Conservation (phyloP, 352 stramenopile species). For the Globisporangium parvum region DNA sequence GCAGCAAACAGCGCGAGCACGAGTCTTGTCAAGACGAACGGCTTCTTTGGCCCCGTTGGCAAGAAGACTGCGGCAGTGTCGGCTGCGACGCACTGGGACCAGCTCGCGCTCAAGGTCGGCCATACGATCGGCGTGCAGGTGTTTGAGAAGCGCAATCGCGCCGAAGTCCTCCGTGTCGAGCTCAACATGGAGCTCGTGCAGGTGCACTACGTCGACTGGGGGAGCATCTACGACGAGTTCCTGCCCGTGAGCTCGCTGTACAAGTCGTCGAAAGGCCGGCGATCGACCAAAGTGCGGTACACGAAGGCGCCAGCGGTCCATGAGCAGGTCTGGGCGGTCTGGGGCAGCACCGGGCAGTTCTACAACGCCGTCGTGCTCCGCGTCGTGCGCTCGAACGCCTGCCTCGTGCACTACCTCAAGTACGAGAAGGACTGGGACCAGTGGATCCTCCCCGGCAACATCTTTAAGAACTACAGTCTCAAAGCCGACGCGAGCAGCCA, state of each 20-base stretch:
- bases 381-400: conserved; percentile 69
- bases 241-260: conserved; percentile 59
- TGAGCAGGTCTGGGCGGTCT: conserved; percentile 67
- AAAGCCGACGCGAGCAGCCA: conserved; percentile 2
- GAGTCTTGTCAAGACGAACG: not conserved
- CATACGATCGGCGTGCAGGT: conserved; percentile 70
- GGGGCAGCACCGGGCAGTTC: conserved; percentile 59
- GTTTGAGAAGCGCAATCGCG: conserved; percentile 68
- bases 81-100: conserved; percentile 54
- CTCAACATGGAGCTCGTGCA: conserved; percentile 69
- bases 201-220: conserved; percentile 77
- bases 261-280: conserved; percentile 17
- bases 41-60: not conserved
- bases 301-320: conserved; percentile 62
- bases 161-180: conserved; percentile 55
- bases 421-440: conserved; percentile 84
- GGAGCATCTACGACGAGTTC: conserved; percentile 81
- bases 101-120: conserved; percentile 47
- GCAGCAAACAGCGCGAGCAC: not conserved
- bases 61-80: conserved; percentile 10
- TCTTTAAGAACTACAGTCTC: conserved; percentile 66
- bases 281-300: conserved; percentile 46
- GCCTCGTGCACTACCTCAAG: conserved; percentile 79
- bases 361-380: conserved; percentile 80
- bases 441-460: conserved; percentile 71